phyloP scores from a whole-genome alignment of 2,329 filamentous ascomycete genomes.

The Fusarium tjaetaba region DNA sequence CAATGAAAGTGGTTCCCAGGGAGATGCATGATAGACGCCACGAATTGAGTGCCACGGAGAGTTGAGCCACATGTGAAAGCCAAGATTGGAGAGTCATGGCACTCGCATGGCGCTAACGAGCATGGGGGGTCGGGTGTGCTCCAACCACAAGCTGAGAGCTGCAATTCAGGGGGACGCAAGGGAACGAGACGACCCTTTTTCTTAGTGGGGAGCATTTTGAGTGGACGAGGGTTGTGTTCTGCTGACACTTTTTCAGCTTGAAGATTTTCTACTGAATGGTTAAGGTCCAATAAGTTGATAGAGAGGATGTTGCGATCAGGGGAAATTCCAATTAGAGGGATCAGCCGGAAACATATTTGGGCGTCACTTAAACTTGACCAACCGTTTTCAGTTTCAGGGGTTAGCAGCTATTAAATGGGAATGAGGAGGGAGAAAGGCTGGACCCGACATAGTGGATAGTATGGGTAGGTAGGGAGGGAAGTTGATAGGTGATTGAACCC shows the following conservation, averaged over 20 bases:
- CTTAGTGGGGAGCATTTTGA: conserved; percentile 17
- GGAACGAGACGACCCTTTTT: conserved; percentile 26
- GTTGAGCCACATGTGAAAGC: conserved; percentile 22
- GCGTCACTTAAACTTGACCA: neutral
- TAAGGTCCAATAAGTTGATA: conserved; percentile 13
- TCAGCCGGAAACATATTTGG: neutral
- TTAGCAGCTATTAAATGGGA: neutral
- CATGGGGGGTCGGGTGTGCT: conserved; percentile 11
- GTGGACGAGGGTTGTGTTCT: conserved; percentile 7
- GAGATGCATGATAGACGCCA: conserved; percentile 35
- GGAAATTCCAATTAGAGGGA: neutral
- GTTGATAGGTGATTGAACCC: neutral
- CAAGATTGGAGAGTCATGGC: conserved; percentile 26
- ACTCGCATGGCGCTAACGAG: conserved; percentile 41
- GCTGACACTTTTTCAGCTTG: conserved; percentile 9
- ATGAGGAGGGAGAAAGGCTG: neutral
- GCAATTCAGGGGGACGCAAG: conserved; percentile 31
- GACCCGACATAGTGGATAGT: conserved; percentile 22
- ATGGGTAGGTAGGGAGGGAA: neutral
- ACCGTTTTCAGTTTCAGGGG: conserved; percentile 24
- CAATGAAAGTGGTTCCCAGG: conserved; percentile 40
- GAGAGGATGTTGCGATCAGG: neutral
- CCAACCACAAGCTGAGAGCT: conserved; percentile 20
- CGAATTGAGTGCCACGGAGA: neutral
- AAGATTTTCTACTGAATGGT: neutral